Percentiles rank a stretch among this genome's conserved stretches.
phyloP scores from a whole-genome alignment of 371 early-diverging fungal genomes.

The Synchytrium microbalum region DNA sequence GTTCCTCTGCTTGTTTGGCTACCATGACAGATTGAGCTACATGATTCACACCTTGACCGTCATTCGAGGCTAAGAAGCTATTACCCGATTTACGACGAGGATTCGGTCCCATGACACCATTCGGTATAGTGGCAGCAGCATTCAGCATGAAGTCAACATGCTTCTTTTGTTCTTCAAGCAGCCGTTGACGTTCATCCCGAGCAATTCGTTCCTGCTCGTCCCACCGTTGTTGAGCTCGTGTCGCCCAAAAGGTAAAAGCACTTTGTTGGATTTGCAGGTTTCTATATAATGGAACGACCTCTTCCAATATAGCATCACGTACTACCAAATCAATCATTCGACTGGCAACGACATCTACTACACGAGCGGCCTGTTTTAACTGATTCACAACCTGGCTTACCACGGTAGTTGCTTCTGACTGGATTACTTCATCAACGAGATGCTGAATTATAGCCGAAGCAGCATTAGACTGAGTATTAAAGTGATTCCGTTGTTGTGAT shows the following conservation, averaged over 20 bases:
- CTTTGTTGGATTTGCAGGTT: background rate
- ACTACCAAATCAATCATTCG: background rate
- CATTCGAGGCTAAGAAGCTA: background rate
- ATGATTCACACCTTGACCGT: slow-evolving; percentile 2
- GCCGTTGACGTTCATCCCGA: background rate
- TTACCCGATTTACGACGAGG: no score
- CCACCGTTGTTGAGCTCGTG: slow-evolving; percentile 2
- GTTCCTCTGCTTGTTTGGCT: slow-evolving; percentile 5
- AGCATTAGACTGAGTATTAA: no score
- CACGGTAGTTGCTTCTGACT: background rate
- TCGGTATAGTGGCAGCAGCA: slow-evolving; percentile 2
- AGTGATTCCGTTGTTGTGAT: no score
- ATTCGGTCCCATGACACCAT: background rate
- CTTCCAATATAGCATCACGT: background rate
- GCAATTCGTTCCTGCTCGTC: slow-evolving; percentile 5
- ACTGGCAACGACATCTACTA: background rate
- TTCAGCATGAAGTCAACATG: slow-evolving; percentile 16
- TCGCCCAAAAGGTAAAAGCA: slow-evolving; percentile 10
- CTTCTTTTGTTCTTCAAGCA: slow-evolving; percentile 8
- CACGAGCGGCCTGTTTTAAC: background rate
- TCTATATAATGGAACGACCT: background rate
- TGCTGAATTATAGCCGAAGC: background rate
- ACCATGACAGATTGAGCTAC: slow-evolving; percentile 9
- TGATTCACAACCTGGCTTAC: background rate
- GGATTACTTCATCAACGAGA: background rate